A percentile compares a stretch with the other conserved stretches of the same genome.
Evolutionary conservation across 2,329 filamentous ascomycete species (phyloP).

Genomic region (Parasarocladium wereldwijsianum): DNA sequence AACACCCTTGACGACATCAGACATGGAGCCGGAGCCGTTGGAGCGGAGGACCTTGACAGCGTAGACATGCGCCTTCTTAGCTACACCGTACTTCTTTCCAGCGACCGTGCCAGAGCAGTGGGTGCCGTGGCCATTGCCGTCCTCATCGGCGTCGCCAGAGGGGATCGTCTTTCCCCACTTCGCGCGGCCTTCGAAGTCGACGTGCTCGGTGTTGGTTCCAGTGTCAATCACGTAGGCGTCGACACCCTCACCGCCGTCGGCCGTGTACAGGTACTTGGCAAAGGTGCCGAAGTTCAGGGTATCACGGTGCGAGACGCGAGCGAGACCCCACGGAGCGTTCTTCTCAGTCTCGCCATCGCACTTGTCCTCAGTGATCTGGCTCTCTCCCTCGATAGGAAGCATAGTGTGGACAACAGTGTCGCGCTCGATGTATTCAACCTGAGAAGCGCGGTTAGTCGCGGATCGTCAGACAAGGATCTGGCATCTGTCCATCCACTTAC

Average conservation of each 20-base stretch:
- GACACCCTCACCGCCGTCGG: constrained; percentile 87
- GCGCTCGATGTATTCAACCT: constrained; percentile 95
- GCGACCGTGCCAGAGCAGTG: constrained; percentile 98
- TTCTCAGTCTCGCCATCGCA: constrained; percentile 59
- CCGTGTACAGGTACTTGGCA: constrained; percentile 94
- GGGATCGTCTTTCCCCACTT: constrained; percentile 97
- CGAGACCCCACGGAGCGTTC: constrained; percentile 95
- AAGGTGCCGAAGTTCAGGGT: constrained; percentile 78
- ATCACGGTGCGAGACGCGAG: constrained; percentile 91
- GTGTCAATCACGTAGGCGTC: constrained; percentile 99
- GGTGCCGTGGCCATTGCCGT: constrained; percentile 97
- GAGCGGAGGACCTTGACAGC: constrained; percentile 97
- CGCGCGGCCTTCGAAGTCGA: constrained; percentile 94
- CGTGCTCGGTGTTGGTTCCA: constrained; percentile 83
- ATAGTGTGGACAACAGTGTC: constrained; percentile 86
- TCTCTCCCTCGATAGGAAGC: constrained; percentile 28
- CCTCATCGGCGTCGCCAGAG: constrained; percentile 63
- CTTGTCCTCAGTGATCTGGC: constrained; percentile 19
- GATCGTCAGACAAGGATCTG: neutral
- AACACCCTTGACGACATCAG: constrained; percentile 95
- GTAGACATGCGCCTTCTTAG: constrained; percentile 94
- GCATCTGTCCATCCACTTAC: constrained; percentile 48
- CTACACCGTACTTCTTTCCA: constrained; percentile 97
- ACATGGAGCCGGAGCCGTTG: constrained; percentile 97
- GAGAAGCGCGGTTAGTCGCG: constrained; percentile 7